Base-by-base conservation (phyloP, 2,329 filamentous ascomycete species). In the Aspergillus luchuensis region DNA sequence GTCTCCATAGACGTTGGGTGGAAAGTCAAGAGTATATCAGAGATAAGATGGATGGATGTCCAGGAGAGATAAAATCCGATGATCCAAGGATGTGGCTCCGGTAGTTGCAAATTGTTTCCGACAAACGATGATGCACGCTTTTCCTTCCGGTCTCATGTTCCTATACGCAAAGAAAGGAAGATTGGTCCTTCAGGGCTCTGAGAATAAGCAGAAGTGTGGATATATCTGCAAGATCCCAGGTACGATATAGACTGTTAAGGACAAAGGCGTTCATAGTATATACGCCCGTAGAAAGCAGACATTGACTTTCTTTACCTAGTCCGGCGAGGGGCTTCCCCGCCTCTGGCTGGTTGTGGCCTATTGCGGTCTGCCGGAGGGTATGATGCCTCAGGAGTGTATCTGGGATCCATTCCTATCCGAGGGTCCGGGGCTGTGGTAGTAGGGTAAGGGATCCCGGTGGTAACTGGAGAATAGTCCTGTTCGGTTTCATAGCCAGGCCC, bases 401-500 rank as follows among this genome's bases (percentile, higher is more conserved):
- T 78, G 59, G 75, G 69, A 58, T 78, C 77, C 71, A 78, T 76
- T 74, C 71, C 72, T 72, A 77, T 75, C 72, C 77, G 76, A 53
- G 75, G 71, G 60, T 79, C 77, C 63, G 76, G 69, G 68, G 74
- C 74, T 66, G 75, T 73, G 54, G 72, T 77, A 56, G 76, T 61
- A 63, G 77, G 74, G 66, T 79, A 79, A 53, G 71, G 66, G 64
- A 77, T 78, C 66, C 74, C 74, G 58, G 76, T 72, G 47, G 76
- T 74, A 58, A 74, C 74, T 47, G 74, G 73, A 63, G 76, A 72
- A 66, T 78, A 79, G 38, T 79, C 77, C 61, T 71, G 62, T 50
- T 79, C 76, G 59, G 75, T 67, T 60, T 79, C 76, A 74, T 78
- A 78, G 62, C 72, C 73, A 60, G 75, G 74, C 50, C 76, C 77